Evolutionary conservation across 1,284 basidiomycete species (phyloP), one percentile per base, ranked within the genome.

Genomic region (Cerrena zonata): DNA sequence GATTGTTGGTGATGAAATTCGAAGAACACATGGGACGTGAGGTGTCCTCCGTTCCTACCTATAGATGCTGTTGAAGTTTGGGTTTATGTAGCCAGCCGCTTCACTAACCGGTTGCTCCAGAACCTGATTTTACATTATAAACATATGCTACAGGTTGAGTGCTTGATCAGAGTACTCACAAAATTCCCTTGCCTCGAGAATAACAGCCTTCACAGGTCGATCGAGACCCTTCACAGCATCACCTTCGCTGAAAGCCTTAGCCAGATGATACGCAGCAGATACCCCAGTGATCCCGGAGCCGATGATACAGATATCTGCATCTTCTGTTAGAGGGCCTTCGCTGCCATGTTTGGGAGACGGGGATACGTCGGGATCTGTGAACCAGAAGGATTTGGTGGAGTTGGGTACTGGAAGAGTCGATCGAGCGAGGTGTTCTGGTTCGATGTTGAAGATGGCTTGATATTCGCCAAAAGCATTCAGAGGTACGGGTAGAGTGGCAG

Each of bases 21-120:
- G 1, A 60, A 51, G 62, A 81, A 84, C 1, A 68, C 63, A 37
- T 65, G 66, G 0, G 83, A 76, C 0, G 82, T 83, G 19, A 91
- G 72, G 60, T 91, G 88, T 0, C 89, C 88, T 0, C 88, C 88
- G 56, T 91, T 91, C 15, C 88, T 70, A 49, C 86, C 87, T 86
- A 49, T n/a, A n/a, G n/a, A n/a, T n/a, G n/a, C n/a, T n/a, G 22
- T 25, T 5, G 19, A 23, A 23, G 22, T 7, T 34, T 34, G 15
- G 30, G 7, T 34, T 7, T 34, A 7, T 7, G 30, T 34, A 15
- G 15, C 22, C 19, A 23, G 22, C 36, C 15, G 21, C 7, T 5
- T 15, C 18, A 44, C 66, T 47, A 52, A 83, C 86, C 86, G 45
- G 87, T 91, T n/a, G 87, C 88, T n/a, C 87, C 89, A 23, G 84